Evolutionary conservation across 2,329 filamentous ascomycete species (phyloP).

Genomic region (Alternaria angustiovoidea): DNA sequence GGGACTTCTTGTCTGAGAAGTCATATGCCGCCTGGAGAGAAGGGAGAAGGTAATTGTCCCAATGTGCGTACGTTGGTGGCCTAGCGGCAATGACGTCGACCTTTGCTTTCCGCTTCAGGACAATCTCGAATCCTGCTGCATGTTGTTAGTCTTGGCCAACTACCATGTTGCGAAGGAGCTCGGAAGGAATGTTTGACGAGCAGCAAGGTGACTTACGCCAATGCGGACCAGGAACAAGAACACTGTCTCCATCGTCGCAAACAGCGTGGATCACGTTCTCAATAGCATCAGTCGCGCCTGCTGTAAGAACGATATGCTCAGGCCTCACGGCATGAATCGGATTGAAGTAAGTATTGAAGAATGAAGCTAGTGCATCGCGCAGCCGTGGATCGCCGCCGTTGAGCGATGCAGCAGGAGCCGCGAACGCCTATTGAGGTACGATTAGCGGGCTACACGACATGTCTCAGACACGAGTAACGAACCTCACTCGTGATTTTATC

Average conservation of each 20-base stretch:
- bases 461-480: neutral
- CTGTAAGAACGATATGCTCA: conserved; percentile 40
- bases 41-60: conserved; percentile 43
- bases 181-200: neutral
- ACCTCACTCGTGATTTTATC: conserved; percentile 31
- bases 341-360: conserved; percentile 39
- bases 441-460: neutral
- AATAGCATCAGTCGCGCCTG: conserved; percentile 38
- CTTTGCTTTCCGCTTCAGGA: conserved; percentile 32
- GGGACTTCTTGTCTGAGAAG: conserved; percentile 35
- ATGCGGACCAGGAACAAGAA: conserved; percentile 42
- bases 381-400: conserved; percentile 28
- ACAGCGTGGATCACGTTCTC: conserved; percentile 38
- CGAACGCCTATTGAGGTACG: conserved; percentile 28
- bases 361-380: conserved; percentile 35
- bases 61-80: conserved; percentile 40
- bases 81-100: conserved; percentile 38
- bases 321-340: conserved; percentile 37
- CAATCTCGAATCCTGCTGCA: conserved; percentile 32
- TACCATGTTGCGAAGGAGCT: neutral
- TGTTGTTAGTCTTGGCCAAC: neutral
- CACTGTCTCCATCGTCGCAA: conserved; percentile 43
- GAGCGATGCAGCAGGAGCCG: conserved; percentile 18
- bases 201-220: conserved; percentile 35
- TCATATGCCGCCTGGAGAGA: conserved; percentile 43